Evolutionary conservation across 164 flowering plant genomes (phyloP), one percentile per base, ranked within the genome.

Genomic region (Aristolochia californica): DNA sequence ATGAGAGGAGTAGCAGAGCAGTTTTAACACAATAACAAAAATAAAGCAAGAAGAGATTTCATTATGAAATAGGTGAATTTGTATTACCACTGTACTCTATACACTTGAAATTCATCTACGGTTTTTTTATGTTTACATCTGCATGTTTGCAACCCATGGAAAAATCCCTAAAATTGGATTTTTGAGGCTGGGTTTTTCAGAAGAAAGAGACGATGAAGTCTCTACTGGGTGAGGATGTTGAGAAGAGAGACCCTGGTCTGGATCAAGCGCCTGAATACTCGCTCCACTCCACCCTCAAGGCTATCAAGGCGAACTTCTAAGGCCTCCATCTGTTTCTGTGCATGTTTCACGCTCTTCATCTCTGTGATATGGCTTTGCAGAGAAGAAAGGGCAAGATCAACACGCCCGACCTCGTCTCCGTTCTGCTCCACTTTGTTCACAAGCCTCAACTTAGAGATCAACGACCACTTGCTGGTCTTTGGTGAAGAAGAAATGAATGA

Each of bases 191-290:
- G 40, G 40, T n/a, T 34, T 8, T 34, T 34, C 40, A n/a, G n/a
- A n/a, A 34, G 40, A 28, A 28, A 28, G 40, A 34, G 40, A 34
- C 10, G 40, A 34, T 34, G 10, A 34, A 34, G 40, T 9, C 27
- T 10, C 59, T 45, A 64, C 17, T 60, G 38, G 40, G n/a, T 45
- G 28, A 65, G 45, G 61, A 59, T 53, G 44, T 68, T 68, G 45
- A 59, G 80, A 30, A 87, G 80, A 4, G 73, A 69, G 63, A 83
- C 88, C 62, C 88, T 75, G 18, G 82, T 78, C 43, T 75, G 70
- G 43, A 87, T 78, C 68, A 82, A 66, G 27, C 78, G 72, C 64
- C 80, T 77, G 20, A 73, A 76, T 28, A 75, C 66, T 58, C 75
- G 63, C 45, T 79, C 81, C 27, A 80, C 25, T 69, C 81, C 84